Evolutionary conservation across 1,139 yeast species (phyloP), one percentile per base, ranked within the genome.

Genomic region (Spathaspora sp.): DNA sequence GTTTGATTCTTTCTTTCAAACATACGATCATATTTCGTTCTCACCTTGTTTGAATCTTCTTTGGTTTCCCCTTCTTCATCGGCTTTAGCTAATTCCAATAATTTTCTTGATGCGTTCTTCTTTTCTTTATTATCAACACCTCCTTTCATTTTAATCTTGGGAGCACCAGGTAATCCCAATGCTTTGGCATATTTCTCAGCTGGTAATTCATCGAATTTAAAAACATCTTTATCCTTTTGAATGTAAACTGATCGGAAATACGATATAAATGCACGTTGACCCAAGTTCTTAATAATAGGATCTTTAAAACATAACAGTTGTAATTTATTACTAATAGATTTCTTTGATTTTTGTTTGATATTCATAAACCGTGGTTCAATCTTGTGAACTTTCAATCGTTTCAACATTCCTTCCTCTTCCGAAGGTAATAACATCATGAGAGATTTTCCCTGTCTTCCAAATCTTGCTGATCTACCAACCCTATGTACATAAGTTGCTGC

Each of bases 391-490:
- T 74, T 72, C 47, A 95, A 66, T 53, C 88, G 78, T 47, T 79
- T 79, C 50, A 89, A 64, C 75, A 93, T 87, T 45, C 83, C 89
- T 52, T 81, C 85, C 59, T 86, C 90, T 66, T 93, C 99, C 38
- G 82, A 74, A 3, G 97, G 96, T 11, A 91, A 76, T 43, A 93
- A 68, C 83, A 93, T 84, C 52, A 93, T 68, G 48, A 93, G 68
- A 0, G 97, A 88, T 57, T 87, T 86, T 24, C 99, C 99, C 48
- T 76, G 76, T 59, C 93, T 84, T 20, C 97, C 97, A 58, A 88
- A 90, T 57, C 99, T 78, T 1, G 99, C 99, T 41, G 93, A 86
- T 67, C 99, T 82, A 1, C 99, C 99, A 3, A 90, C 99, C 60
- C 99, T 78, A 60, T 93, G 99, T 44, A 93, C 89, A 64, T 95